phyloP scores from a whole-genome alignment of 1,284 basidiomycete species.

The Stereum hirsutum region DNA sequence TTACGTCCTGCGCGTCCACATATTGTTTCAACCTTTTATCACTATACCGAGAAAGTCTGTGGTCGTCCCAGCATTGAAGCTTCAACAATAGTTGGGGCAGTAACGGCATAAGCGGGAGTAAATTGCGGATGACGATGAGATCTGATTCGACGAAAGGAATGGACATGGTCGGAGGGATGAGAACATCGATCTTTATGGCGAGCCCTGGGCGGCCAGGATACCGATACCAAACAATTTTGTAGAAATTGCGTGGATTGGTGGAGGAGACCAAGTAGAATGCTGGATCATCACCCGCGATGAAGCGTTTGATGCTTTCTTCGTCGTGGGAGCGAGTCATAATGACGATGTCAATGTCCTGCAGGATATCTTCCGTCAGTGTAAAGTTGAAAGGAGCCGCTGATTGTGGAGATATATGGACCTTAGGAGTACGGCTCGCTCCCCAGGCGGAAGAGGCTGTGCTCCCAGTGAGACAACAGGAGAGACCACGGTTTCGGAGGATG shows the following conservation, averaged over 20 bases:
- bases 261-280: slow-evolving; percentile 32
- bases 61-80: slow-evolving; percentile 40
- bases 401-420: slow-evolving; percentile 7
- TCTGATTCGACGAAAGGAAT: slow-evolving; percentile 28
- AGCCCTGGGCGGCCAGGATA: slow-evolving; percentile 13
- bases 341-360: slow-evolving; percentile 42
- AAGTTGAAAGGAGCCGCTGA: background rate
- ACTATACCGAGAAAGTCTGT: slow-evolving; percentile 15
- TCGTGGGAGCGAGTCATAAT: slow-evolving; percentile 24
- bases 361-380: background rate
- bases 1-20: slow-evolving; percentile 20
- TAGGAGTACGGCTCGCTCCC: slow-evolving; percentile 13
- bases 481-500: slow-evolving; percentile 9
- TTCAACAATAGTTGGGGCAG: slow-evolving; percentile 36
- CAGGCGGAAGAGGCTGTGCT: slow-evolving; percentile 14
- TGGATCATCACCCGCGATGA: slow-evolving; percentile 23
- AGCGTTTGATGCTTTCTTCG: slow-evolving; percentile 32
- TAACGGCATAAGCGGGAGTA: slow-evolving; percentile 34
- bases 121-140: slow-evolving; percentile 16
- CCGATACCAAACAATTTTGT: slow-evolving; percentile 36
- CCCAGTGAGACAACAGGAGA: slow-evolving; percentile 15
- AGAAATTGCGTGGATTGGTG: slow-evolving; percentile 28
- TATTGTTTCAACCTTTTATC: slow-evolving; percentile 20
- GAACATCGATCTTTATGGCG: slow-evolving; percentile 43
- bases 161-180: slow-evolving; percentile 34